phyloP scores from a whole-genome alignment of 768 basidiomycete genomes.

The Butyriboletus loyo region DNA sequence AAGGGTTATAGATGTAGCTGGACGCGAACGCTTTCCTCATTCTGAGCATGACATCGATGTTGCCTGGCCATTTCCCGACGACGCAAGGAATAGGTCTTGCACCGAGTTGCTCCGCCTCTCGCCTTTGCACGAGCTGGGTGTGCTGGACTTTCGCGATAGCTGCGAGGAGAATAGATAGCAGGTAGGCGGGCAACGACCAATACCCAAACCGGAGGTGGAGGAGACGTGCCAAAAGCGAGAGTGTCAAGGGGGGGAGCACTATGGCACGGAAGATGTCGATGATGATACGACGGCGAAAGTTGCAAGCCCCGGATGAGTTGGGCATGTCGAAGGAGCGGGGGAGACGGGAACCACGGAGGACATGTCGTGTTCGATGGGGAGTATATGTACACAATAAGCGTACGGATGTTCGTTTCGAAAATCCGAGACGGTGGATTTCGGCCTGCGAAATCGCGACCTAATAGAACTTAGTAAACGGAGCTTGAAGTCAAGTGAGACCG shows the following conservation, averaged over 20 bases:
- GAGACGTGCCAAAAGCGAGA: conserved; percentile 32
- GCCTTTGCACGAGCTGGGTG: conserved; percentile 34
- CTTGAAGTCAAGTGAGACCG: not conserved
- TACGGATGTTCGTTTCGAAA: conserved; percentile 11
- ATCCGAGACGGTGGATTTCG: not conserved
- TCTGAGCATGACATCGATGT: conserved; percentile 61
- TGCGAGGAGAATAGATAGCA: conserved; percentile 42
- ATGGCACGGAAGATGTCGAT: conserved; percentile 43
- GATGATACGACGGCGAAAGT: conserved; percentile 50
- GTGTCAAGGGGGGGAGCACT: conserved; percentile 39
- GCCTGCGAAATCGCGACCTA: conserved; percentile 14
- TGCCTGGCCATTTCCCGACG: conserved; percentile 74
- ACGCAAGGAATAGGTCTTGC: conserved; percentile 56
- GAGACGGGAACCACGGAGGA: not conserved
- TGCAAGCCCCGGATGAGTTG: not conserved
- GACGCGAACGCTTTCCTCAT: conserved; percentile 55
- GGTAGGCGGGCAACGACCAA: conserved; percentile 36
- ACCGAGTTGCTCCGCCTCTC: conserved; percentile 46
- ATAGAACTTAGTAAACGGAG: conserved; percentile 13
- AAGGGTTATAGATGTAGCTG: conserved; percentile 61
- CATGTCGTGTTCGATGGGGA: conserved; percentile 4
- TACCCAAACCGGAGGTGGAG: conserved; percentile 33
- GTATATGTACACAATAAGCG: conserved; percentile 12
- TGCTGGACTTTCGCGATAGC: conserved; percentile 36
- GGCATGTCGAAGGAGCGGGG: not conserved